phyloP scores from a whole-genome alignment of 1,284 basidiomycete species.

The Laetiporus sulphureus region DNA sequence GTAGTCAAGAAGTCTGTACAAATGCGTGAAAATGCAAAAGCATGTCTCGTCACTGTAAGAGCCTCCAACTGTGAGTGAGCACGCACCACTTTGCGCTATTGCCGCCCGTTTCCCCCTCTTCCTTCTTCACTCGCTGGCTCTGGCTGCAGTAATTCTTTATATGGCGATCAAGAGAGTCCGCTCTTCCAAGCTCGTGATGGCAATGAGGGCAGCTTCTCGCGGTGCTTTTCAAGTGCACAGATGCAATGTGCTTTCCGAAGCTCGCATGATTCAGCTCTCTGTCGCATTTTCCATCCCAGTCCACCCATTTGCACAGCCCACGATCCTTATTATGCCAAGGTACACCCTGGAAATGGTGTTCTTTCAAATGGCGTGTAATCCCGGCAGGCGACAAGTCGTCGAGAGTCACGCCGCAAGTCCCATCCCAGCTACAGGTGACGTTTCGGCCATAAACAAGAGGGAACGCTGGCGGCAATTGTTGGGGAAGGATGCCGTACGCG shows the following conservation, averaged over 20 bases:
- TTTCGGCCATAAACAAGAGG: no score
- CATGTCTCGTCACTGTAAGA: no score
- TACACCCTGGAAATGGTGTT: constrained; percentile 13
- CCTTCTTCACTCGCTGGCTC: not conserved
- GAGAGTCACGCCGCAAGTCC: constrained; percentile 7
- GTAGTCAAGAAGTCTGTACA: no score
- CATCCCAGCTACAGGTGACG: constrained; percentile 1
- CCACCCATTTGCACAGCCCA: constrained; percentile 13
- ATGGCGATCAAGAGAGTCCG: constrained; percentile 19
- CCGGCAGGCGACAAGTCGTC: constrained; percentile 16
- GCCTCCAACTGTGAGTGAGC: no score
- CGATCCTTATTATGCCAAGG: constrained; percentile 15
- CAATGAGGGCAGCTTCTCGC: constrained; percentile 16
- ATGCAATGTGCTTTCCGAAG: constrained; percentile 20
- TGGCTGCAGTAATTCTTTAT: constrained; percentile 11
- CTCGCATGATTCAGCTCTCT: constrained; percentile 20
- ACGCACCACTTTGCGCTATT: no score
- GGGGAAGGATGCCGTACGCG: no score
- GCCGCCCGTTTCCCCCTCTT: not conserved
- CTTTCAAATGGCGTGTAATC: constrained; percentile 16
- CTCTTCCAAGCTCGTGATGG: constrained; percentile 15
- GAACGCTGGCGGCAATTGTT: no score
- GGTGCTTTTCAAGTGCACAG: constrained; percentile 19
- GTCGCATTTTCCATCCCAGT: constrained; percentile 8
- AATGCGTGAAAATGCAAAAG: no score